Evolutionary conservation across 352 stramenopile genomes (phyloP).

Genomic region (Plasmopara viticola): DNA sequence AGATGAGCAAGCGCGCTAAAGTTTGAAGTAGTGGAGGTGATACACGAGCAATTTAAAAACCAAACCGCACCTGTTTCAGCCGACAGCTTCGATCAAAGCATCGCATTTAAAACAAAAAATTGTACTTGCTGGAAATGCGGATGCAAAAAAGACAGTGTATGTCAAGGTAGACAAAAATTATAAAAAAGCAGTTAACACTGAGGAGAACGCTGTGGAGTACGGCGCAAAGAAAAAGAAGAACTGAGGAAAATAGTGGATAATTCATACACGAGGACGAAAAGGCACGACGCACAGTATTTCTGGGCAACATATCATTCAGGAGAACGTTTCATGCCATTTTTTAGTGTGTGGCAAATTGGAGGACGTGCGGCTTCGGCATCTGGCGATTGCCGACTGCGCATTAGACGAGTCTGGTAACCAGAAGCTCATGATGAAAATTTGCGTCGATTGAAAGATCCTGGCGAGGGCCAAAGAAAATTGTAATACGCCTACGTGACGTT

Average conservation of each 20-base stretch:
- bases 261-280: slow-evolving; percentile 45
- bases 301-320: slow-evolving; percentile 88
- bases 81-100: slow-evolving; percentile 54
- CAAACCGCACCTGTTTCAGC: slow-evolving; percentile 25
- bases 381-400: slow-evolving; percentile 79
- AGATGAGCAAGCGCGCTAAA: slow-evolving; percentile 31
- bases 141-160: slow-evolving; percentile 2
- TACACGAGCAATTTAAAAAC: slow-evolving; percentile 19
- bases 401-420: slow-evolving; percentile 86
- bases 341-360: slow-evolving; percentile 81
- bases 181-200: background rate
- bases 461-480: slow-evolving; percentile 74
- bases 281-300: slow-evolving; percentile 81
- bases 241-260: slow-evolving; percentile 19
- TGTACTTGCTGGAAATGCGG: slow-evolving; percentile 27
- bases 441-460: slow-evolving; percentile 84
- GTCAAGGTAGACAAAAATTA: slow-evolving; percentile 8
- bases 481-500: slow-evolving; percentile 92
- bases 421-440: slow-evolving; percentile 89
- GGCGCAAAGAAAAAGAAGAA: slow-evolving; percentile 13
- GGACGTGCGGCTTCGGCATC: slow-evolving; percentile 73
- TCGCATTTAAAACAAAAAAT: slow-evolving; percentile 63
- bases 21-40: slow-evolving; percentile 15
- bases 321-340: slow-evolving; percentile 80
- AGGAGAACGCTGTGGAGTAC: slow-evolving; percentile 10